Evolutionary conservation across 2,329 filamentous ascomycete genomes (phyloP).

Genomic region (Epichloe bromicola): DNA sequence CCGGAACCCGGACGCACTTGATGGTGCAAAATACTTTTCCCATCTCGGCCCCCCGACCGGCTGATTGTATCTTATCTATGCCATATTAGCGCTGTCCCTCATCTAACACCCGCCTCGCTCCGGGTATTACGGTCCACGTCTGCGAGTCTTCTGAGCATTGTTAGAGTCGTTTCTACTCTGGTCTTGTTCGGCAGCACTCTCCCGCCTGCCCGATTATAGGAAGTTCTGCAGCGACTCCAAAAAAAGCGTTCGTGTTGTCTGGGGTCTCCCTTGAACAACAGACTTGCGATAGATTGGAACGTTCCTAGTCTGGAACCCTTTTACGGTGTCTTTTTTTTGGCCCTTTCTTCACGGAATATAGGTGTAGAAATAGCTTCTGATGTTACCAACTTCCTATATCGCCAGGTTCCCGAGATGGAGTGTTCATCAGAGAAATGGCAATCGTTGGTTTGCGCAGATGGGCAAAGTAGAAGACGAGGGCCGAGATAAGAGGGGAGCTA

Average conservation of each 20-base stretch:
- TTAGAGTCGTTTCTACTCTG: not conserved
- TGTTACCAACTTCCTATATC: not conserved
- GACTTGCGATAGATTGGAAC: not conserved
- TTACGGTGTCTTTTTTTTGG: not conserved
- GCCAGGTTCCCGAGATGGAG: not conserved
- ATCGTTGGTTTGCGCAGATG: not conserved
- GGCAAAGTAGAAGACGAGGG: not conserved
- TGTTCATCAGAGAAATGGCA: not conserved
- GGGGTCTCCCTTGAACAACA: not conserved
- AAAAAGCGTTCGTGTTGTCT: not conserved
- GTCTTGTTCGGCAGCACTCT: not conserved
- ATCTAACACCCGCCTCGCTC: too few relatives aligned
- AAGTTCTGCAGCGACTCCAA: not conserved
- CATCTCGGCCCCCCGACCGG: too few relatives aligned
- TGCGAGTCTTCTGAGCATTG: too few relatives aligned
- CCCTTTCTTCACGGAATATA: too few relatives aligned
- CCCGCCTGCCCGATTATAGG: not conserved
- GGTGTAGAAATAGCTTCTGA: not conserved
- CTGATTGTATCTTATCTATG: too few relatives aligned
- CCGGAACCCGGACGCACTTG: too few relatives aligned
- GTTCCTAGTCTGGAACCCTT: not conserved
- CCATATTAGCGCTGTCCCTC: too few relatives aligned
- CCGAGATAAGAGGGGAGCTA: not conserved
- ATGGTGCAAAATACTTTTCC: too few relatives aligned
- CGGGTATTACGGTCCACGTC: too few relatives aligned